Percentiles rank a stretch among this genome's conserved stretches.
phyloP scores from a whole-genome alignment of 768 basidiomycete species.

The Pleurotus sapidus region DNA sequence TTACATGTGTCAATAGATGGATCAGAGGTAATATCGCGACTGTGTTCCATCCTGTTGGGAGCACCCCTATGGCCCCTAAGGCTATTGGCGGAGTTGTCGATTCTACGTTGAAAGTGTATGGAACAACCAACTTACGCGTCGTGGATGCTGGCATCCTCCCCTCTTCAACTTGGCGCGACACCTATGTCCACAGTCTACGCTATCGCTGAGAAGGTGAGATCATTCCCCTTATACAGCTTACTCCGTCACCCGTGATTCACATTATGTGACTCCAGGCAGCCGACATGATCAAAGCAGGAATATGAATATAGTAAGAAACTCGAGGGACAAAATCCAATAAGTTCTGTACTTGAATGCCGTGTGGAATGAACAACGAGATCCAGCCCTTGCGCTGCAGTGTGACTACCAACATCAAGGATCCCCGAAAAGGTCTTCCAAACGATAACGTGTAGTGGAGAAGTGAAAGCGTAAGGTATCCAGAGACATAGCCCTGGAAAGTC shows the following conservation, averaged over 20 bases:
- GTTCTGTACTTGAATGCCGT: no score
- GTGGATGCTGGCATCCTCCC: conserved; percentile 22
- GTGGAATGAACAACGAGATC: no score
- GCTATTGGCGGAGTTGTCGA: conserved; percentile 28
- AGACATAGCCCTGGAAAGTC: not conserved
- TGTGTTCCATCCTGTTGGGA: conserved; percentile 31
- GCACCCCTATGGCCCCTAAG: conserved; percentile 20
- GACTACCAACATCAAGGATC: no score
- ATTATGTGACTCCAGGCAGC: no score
- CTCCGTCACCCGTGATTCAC: no score
- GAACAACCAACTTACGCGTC: conserved; percentile 27
- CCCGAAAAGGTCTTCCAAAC: not conserved
- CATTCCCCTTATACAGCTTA: no score
- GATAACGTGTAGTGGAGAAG: not conserved
- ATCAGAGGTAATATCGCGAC: conserved; percentile 12
- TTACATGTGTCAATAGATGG: conserved; percentile 9
- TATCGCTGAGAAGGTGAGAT: not conserved
- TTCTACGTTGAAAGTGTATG: conserved; percentile 21
- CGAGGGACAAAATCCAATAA: no score
- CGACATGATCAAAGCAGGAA: no score
- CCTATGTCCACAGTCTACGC: not conserved
- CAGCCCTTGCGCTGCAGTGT: no score
- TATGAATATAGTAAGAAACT: no score
- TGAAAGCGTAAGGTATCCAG: conserved; percentile 3
- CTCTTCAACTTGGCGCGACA: conserved; percentile 1